Base-by-base conservation (phyloP, 2,329 filamentous ascomycete genomes). In the Escovopsis sp. region DNA sequence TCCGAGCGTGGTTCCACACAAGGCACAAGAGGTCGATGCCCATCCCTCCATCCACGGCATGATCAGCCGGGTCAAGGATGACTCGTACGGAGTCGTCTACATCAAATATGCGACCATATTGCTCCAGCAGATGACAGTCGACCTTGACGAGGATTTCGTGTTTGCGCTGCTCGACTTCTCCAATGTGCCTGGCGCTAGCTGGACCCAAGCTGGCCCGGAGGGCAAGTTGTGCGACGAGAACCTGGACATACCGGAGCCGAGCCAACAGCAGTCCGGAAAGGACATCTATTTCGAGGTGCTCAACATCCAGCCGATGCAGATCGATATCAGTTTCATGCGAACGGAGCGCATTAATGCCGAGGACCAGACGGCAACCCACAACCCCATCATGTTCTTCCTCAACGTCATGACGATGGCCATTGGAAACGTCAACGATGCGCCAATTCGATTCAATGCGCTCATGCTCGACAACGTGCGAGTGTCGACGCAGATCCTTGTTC, bases 401-500 rank as follows among this genome's bases (percentile, higher is more conserved):
- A 96, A 98, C 56, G 85, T 96, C 51, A 80, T 98, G 69, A 96
- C 93, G 1, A 98, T 98, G 91, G 94, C 91, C 12, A 91, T 98
- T 55, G 91, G 91, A 49, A 98, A 98, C 55, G 86, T 98, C 68
- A 98, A 98, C 55, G 93, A 98, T 62, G 91, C 91, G 6, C 93
- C 91, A 0, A 80, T 98, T 42, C 80, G 86, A 39, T 78, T 98
- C 58, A 98, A 96, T 49, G 86, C 91, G 1, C 68, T 98, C 23
- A 84, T 98, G 67, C 67, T 98, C 23, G 91, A 98, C 61, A 98
- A 98, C 53, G 88, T 91, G 37, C 79, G 91, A 26, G 83, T 98
- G 5, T 94, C 91, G 0, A 80, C 87, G 7, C 79, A 81, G 5
- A 78, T 94, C 1, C 70, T 98, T 37, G 73, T 87, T 19, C 81